Evolutionary conservation across 306 rosid species (phyloP).

Genomic region (Dryas drummondii): DNA sequence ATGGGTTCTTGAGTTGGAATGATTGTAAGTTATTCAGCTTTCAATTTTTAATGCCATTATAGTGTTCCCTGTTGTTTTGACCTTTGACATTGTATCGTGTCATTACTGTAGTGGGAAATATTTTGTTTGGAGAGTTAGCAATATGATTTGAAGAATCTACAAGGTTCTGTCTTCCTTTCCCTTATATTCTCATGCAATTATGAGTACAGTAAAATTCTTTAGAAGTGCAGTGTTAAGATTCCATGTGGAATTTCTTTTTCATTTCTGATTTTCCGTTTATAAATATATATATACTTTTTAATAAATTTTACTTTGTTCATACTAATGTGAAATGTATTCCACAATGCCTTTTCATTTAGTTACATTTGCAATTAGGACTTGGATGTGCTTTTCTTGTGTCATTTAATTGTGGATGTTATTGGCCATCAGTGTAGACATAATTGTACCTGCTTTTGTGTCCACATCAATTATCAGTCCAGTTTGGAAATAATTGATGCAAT

Average conservation of each 20-base stretch:
- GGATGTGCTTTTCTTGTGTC: neutral
- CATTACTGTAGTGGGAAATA: slow-evolving; percentile 3
- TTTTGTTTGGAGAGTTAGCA: neutral
- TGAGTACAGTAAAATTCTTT: slow-evolving; percentile 1
- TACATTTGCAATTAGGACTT: neutral
- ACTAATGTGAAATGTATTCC: neutral
- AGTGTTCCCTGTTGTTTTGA: neutral
- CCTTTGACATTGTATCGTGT: slow-evolving; percentile 8
- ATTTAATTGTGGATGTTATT: neutral
- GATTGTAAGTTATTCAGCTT: neutral
- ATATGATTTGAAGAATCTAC: slow-evolving; percentile 16
- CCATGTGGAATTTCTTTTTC: neutral
- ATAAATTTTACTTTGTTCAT: neutral
- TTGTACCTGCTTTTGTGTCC: neutral
- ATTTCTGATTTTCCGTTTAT: neutral
- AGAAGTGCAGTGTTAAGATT: slow-evolving; percentile 3
- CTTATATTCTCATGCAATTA: neutral
- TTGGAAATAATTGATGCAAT: neutral
- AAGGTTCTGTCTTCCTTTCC: slow-evolving; percentile 19
- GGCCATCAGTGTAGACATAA: neutral
- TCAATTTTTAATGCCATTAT: neutral
- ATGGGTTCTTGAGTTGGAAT: neutral
- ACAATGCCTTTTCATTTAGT: neutral
- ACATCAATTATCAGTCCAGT: neutral
- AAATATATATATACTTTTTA: neutral